These are phyloP conservation scores for Talaromyces sp. DNA, from an alignment of 2,329 filamentous ascomycete genomes.

Conservation along the genomic window DNA sequence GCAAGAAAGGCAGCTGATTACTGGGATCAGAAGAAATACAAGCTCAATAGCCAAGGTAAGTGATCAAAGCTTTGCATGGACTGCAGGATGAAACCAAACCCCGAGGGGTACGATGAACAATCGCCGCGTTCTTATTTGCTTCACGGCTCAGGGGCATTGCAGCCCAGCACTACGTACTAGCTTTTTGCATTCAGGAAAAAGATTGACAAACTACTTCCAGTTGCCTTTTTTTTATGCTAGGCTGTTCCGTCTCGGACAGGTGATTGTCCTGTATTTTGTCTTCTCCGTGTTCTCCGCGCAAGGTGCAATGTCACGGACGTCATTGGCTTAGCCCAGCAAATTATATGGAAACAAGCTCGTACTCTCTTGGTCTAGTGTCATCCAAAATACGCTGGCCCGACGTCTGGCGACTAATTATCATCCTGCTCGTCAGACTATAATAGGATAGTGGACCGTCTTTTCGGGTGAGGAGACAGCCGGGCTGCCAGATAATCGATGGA, in stretches of 20 bases:
- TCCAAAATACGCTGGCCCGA: no score
- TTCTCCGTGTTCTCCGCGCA: not conserved
- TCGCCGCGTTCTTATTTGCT: not conserved
- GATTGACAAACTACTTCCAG: not conserved
- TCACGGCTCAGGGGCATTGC: not conserved
- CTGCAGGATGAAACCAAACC: not conserved
- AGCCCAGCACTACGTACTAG: not conserved
- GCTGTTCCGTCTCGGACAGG: no score
- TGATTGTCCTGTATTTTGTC: not conserved
- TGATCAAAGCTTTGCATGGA: not conserved
- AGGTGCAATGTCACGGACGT: not conserved
- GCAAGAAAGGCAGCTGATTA: not conserved
- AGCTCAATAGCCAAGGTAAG: not conserved
- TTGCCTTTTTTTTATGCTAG: not conserved
- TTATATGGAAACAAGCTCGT: not conserved
- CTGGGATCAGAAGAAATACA: not conserved
- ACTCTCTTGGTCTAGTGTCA: not conserved
- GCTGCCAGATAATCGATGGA: no score
- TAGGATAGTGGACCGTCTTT: no score
- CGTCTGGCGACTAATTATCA: no score
- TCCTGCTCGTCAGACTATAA: no score
- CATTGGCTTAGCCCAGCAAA: not conserved
- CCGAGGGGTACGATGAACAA: not conserved
- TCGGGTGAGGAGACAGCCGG: no score
- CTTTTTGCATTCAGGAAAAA: not conserved